Conservation (phyloP, 106 monocot genomes). For the Acorus gramineus region DNA sequence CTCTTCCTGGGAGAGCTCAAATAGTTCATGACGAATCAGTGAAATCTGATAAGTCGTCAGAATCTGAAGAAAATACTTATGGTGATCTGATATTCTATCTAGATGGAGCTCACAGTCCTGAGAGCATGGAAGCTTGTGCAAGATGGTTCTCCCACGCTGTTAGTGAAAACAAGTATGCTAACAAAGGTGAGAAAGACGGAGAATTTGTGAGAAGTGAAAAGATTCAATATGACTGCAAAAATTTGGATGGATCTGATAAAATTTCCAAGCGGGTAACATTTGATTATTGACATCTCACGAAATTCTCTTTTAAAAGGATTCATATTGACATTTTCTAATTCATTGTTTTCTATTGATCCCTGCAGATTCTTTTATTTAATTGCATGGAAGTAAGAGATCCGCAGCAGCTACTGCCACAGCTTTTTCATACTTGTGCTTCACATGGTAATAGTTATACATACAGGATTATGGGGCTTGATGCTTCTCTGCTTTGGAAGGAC, state of each 20-base stretch:
- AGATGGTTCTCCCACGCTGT: conserved; percentile 64
- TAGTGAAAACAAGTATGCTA: conserved; percentile 8
- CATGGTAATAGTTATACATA: conserved; percentile 33
- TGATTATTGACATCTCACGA: background rate
- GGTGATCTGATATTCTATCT: conserved; percentile 70
- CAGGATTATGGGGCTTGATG: too few relatives aligned
- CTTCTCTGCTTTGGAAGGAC: too few relatives aligned
- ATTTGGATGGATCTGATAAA: conserved; percentile 14
- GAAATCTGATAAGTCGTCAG: conserved; percentile 8
- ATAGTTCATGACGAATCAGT: conserved; percentile 38
- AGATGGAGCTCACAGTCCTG: conserved; percentile 91
- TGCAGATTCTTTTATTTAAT: conserved; percentile 87
- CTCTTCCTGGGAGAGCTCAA: conserved; percentile 65
- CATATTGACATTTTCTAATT: background rate
- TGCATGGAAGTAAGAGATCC: conserved; percentile 95
- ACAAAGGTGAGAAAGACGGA: background rate
- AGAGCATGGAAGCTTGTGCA: conserved; percentile 84
- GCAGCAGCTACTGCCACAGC: conserved; percentile 51
- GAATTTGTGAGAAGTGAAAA: background rate
- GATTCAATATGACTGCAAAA: background rate
- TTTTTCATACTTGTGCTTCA: conserved; percentile 42
- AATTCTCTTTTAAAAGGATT: background rate
- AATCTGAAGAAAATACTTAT: conserved; percentile 7
- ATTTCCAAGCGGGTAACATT: conserved; percentile 35
- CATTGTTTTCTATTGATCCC: conserved; percentile 1